phyloP scores from a whole-genome alignment of 108 stramenopile genomes.

The Conticribra guillardii region DNA sequence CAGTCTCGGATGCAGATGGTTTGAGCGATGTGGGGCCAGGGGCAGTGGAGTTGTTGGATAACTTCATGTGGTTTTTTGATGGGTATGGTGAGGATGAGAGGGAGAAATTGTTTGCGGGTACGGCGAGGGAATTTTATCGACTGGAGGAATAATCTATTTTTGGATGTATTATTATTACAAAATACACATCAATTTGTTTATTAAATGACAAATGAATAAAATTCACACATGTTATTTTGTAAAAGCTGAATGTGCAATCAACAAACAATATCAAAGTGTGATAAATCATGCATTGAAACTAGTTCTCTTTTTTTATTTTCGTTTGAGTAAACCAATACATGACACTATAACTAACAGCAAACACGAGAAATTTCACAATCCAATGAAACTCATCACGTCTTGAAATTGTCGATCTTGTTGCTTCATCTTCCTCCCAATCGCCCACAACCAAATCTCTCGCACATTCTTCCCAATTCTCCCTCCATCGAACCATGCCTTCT shows the following conservation, averaged over 20 bases:
- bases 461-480: slow-evolving; percentile 79
- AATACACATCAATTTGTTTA: too few relatives aligned
- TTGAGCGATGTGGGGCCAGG: slow-evolving; percentile 61
- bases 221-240: too few relatives aligned
- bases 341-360: not conserved
- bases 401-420: too few relatives aligned
- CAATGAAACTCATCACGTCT: not conserved
- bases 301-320: not conserved
- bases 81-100: slow-evolving; percentile 61
- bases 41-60: slow-evolving; percentile 58
- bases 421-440: slow-evolving; percentile 13
- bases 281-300: not conserved
- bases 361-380: not conserved
- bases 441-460: slow-evolving; percentile 55
- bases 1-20: slow-evolving; percentile 65
- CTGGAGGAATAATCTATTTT: slow-evolving; percentile 11
- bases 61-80: slow-evolving; percentile 53
- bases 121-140: slow-evolving; percentile 67
- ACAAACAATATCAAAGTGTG: not conserved
- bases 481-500: slow-evolving; percentile 69
- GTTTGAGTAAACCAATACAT: slow-evolving; percentile 4
- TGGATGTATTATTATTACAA: too few relatives aligned
- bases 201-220: too few relatives aligned
- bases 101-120: slow-evolving; percentile 56
- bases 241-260: not conserved